These are phyloP conservation scores for Clitopilus passeckerianus DNA, from an alignment of 768 basidiomycete species.

Conservation along the genomic window DNA sequence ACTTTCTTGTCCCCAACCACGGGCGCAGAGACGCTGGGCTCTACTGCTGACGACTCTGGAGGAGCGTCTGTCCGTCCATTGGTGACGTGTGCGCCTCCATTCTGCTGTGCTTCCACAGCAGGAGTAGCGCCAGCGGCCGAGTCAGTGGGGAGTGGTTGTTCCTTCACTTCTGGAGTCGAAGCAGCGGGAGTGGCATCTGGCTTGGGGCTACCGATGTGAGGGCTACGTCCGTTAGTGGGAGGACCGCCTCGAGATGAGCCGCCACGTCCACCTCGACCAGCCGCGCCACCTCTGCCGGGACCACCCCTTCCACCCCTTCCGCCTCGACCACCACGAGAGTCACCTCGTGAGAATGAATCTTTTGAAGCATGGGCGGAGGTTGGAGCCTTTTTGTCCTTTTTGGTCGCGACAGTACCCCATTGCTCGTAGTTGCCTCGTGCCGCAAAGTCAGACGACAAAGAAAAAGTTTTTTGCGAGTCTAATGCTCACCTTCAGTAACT, in stretches of 20 bases:
- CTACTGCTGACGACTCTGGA: constrained; percentile 28
- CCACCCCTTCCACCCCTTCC: constrained; percentile 55
- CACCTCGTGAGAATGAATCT: constrained; percentile 46
- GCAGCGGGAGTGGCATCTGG: constrained; percentile 14
- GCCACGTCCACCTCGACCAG: constrained; percentile 38
- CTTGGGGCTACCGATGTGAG: constrained; percentile 29
- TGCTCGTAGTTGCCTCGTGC: constrained; percentile 64
- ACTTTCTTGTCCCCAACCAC: constrained; percentile 29
- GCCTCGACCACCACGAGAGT: constrained; percentile 60
- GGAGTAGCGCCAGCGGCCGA: constrained; percentile 16
- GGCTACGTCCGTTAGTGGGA: constrained; percentile 33
- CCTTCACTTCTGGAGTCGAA: constrained; percentile 14
- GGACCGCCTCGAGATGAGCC: constrained; percentile 35
- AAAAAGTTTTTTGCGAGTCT: constrained; percentile 7
- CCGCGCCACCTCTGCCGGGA: constrained; percentile 51
- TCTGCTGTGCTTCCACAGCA: constrained; percentile 19
- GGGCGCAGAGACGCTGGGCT: constrained; percentile 22
- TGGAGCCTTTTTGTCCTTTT: constrained; percentile 79
- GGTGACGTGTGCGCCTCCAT: constrained; percentile 24
- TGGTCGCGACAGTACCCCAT: constrained; percentile 81
- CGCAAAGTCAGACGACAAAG: constrained; percentile 12
- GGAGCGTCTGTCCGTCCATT: too few relatives aligned
- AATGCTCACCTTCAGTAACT: constrained; percentile 64
- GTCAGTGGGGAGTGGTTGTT: constrained; percentile 16
- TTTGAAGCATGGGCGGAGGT: constrained; percentile 41